Percentiles rank a stretch among this genome's conserved stretches.
Conservation (phyloP, 345 rosid species). For the Noccaea bulbosa region DNA sequence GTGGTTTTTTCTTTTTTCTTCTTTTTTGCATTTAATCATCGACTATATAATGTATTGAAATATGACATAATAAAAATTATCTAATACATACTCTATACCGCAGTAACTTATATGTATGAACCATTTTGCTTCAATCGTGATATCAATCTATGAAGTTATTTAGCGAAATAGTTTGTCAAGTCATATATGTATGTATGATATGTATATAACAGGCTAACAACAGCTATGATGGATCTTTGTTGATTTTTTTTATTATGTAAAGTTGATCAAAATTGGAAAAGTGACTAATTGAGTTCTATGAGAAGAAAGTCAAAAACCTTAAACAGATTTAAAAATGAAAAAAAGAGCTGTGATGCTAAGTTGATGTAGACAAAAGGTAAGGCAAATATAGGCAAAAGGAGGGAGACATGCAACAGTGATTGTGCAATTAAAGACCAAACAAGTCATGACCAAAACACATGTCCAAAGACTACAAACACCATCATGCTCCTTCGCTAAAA, state of each 20-base stretch:
- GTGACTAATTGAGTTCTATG: conserved; percentile 26
- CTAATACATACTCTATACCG: not conserved
- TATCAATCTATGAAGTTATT: conserved; percentile 3
- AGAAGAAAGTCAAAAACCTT: conserved; percentile 38
- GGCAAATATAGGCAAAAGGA: conserved; percentile 38
- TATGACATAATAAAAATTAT: not conserved
- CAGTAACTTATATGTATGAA: not conserved
- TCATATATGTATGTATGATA: conserved; percentile 12
- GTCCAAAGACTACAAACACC: conserved; percentile 43
- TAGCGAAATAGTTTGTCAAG: conserved; percentile 1
- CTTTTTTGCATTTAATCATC: not conserved
- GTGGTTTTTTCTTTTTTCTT: not conserved
- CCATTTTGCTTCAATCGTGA: not conserved
- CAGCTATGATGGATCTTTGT: conserved; percentile 14
- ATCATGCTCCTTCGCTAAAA: conserved; percentile 38
- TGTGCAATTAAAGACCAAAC: conserved; percentile 43
- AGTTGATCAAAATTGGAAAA: conserved; percentile 33
- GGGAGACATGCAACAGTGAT: conserved; percentile 47
- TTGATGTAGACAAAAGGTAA: conserved; percentile 42
- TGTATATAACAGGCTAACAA: not conserved
- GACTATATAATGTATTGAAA: not conserved
- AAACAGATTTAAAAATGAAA: conserved; percentile 5
- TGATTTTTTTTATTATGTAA: not conserved
- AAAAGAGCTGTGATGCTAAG: conserved; percentile 37
- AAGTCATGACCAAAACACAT: conserved; percentile 45